These are phyloP conservation scores for Psilocybe tampanensis DNA, from an alignment of 768 basidiomycete species.

Conservation along the genomic window DNA sequence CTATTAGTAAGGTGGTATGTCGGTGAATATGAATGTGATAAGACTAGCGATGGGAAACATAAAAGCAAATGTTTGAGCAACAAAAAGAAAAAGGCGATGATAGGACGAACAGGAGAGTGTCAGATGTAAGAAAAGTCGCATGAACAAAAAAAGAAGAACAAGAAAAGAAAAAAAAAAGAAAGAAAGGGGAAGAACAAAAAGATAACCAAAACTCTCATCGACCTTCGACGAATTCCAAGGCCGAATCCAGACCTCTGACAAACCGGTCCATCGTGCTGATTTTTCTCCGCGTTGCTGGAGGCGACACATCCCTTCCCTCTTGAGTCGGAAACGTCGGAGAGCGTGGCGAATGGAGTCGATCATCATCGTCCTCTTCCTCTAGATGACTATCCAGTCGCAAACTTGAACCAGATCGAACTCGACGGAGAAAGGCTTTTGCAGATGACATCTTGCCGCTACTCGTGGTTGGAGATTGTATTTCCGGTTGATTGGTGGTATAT, in stretches of 20 bases:
- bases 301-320: slow-evolving; percentile 3
- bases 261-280: slow-evolving; percentile 32
- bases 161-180: not conserved
- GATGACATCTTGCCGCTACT: not conserved
- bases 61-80: not conserved
- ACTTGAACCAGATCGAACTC: slow-evolving; percentile 37
- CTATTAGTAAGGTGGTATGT: not conserved
- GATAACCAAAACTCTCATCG: slow-evolving; percentile 8
- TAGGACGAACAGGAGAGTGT: not conserved
- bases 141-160: not conserved
- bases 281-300: slow-evolving; percentile 29
- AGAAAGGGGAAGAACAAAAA: slow-evolving; percentile 1
- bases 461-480: not conserved
- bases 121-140: not conserved
- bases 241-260: slow-evolving; percentile 24
- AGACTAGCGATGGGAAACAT: not conserved
- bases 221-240: slow-evolving; percentile 29
- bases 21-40: not conserved
- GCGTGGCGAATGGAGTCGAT: not conserved
- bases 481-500: not conserved
- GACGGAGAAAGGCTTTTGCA: slow-evolving; percentile 27
- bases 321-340: slow-evolving; percentile 1
- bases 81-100: not conserved
- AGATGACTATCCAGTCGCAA: slow-evolving; percentile 23
- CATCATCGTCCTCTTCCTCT: slow-evolving; percentile 7